Percentiles rank a stretch among this genome's conserved stretches.
Conservation (phyloP, 306 rosid genomes). For the Vigna angularis region DNA sequence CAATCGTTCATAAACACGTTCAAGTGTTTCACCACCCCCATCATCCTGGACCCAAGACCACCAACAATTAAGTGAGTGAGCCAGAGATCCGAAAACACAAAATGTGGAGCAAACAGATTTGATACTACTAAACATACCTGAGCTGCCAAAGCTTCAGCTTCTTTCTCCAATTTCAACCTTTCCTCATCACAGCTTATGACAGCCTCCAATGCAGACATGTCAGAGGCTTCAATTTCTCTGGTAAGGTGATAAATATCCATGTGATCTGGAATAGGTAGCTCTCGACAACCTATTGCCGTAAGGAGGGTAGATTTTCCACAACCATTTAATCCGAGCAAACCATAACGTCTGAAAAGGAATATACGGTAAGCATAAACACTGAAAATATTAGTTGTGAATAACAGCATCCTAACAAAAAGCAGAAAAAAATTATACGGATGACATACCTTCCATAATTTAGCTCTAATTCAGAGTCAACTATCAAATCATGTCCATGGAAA, state of each 20-base stretch:
- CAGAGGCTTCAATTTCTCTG: conserved; percentile 97
- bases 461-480: conserved; percentile 94
- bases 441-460: conserved; percentile 95
- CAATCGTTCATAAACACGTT: conserved; percentile 86
- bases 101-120: neutral
- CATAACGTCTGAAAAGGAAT: conserved; percentile 74
- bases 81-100: neutral
- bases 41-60: conserved; percentile 65
- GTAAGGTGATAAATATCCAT: conserved; percentile 94
- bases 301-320: conserved; percentile 97
- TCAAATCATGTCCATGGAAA: conserved; percentile 93
- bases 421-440: conserved; percentile 12
- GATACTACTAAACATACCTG: conserved; percentile 60
- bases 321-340: conserved; percentile 94
- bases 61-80: conserved; percentile 3
- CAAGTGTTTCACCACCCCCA: conserved; percentile 96
- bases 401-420: neutral
- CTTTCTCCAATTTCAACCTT: conserved; percentile 85
- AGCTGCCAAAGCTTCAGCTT: conserved; percentile 81
- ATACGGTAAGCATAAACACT: conserved; percentile 34
- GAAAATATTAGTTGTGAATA: conserved; percentile 4
- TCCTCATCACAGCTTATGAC: conserved; percentile 96
- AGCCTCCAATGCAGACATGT: conserved; percentile 93
- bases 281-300: conserved; percentile 79
- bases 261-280: conserved; percentile 97